Conservation (phyloP, 495 filamentous ascomycete species). For the Sporormia fimetaria region DNA sequence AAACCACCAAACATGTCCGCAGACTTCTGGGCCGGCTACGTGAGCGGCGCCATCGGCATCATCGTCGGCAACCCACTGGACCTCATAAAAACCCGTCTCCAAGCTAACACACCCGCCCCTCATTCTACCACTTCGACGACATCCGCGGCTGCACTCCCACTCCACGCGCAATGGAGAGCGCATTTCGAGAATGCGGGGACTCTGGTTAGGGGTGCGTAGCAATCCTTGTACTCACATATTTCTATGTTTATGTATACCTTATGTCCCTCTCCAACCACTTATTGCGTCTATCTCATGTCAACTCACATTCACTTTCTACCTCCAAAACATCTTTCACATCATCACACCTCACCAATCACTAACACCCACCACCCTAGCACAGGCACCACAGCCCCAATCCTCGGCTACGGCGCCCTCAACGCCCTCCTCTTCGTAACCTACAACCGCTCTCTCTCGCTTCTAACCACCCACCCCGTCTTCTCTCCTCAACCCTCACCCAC, state of each 20-base stretch:
- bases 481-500: too few species aligned
- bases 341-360: too few species aligned
- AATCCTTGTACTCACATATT: too few species aligned
- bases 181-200: conserved; percentile 39
- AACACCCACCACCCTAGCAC: conserved; percentile 6
- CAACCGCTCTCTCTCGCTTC: conserved; percentile 56
- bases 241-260: too few species aligned
- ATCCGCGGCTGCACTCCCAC: conserved; percentile 2
- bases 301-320: too few species aligned
- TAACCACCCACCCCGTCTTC: conserved; percentile 35
- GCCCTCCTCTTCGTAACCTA: conserved; percentile 77
- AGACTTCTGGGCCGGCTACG: conserved; percentile 81
- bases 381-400: conserved; percentile 69
- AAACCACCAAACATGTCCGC: conserved; percentile 47
- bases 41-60: conserved; percentile 72
- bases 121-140: background rate
- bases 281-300: too few species aligned
- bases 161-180: conserved; percentile 21
- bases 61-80: conserved; percentile 82
- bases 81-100: conserved; percentile 70
- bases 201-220: conserved; percentile 45
- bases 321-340: conserved; percentile 1
- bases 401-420: conserved; percentile 83
- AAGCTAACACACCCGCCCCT: conserved; percentile 40
- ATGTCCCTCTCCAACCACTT: too few species aligned